phyloP scores from a whole-genome alignment of 1,139 yeast species.

The Suhomyces bokatorum region DNA sequence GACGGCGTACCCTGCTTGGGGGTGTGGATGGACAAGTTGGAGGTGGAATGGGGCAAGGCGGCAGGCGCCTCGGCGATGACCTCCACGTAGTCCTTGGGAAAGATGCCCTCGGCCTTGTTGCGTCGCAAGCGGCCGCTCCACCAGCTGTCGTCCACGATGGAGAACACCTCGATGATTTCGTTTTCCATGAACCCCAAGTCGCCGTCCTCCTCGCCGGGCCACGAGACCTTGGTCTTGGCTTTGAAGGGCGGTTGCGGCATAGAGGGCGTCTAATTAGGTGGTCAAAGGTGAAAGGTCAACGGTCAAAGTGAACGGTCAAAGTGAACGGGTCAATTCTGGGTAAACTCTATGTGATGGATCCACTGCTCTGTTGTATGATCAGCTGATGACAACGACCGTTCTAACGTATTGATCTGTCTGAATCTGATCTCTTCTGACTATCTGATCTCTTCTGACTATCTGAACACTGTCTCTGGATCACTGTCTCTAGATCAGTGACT shows the following conservation, averaged over 20 bases:
- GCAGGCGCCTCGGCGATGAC: conserved; percentile 34
- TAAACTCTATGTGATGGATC: too few species aligned
- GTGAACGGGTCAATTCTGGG: too few species aligned
- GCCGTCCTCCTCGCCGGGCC: conserved; percentile 86
- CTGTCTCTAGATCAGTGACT: too few species aligned
- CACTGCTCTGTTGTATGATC: too few species aligned
- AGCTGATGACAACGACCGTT: too few species aligned
- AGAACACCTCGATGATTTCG: conserved; percentile 80
- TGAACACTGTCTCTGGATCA: too few species aligned
- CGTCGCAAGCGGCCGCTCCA: conserved; percentile 83
- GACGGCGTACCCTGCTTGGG: conserved; percentile 19
- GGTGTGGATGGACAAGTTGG: conserved; percentile 15
- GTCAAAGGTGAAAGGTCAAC: too few species aligned
- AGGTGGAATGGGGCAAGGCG: conserved; percentile 15
- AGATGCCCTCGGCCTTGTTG: conserved; percentile 79
- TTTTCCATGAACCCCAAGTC: conserved; percentile 94
- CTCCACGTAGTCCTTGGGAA: conserved; percentile 87
- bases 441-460: too few species aligned
- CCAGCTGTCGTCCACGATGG: conserved; percentile 87
- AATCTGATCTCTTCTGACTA: too few species aligned
- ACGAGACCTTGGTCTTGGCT: conserved; percentile 78
- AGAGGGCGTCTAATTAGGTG: too few species aligned
- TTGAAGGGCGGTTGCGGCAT: conserved; percentile 58
- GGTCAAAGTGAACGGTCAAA: too few species aligned
- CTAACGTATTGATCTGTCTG: too few species aligned